phyloP scores from a whole-genome alignment of 2,329 filamentous ascomycete species.

The Verticillium longisporum region DNA sequence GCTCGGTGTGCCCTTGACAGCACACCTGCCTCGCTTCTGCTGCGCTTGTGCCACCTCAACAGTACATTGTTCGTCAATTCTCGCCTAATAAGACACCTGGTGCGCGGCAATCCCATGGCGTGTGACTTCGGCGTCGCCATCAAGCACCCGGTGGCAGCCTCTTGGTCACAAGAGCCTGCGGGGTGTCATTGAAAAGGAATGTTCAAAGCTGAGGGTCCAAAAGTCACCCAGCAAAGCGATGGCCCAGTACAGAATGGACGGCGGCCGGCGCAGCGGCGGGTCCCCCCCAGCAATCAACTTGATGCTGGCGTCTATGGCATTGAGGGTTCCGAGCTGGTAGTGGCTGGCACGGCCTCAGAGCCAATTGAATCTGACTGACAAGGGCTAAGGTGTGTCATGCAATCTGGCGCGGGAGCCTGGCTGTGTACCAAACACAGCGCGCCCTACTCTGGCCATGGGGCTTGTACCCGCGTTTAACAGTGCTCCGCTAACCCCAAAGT shows the following conservation, averaged over 20 bases:
- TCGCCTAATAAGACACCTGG: neutral
- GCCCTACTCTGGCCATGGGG: neutral
- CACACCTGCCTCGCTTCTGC: neutral
- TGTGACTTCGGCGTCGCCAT: neutral
- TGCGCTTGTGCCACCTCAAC: neutral
- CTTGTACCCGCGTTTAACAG: conserved; percentile 20
- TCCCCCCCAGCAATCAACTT: neutral
- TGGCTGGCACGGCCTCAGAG: conserved; percentile 16
- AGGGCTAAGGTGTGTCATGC: conserved; percentile 20
- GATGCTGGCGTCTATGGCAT: neutral
- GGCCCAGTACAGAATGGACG: neutral
- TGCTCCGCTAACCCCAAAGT: conserved; percentile 11
- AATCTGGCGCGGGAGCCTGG: conserved; percentile 27
- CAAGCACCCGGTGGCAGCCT: neutral
- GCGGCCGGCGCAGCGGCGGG: neutral
- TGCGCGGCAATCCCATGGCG: neutral
- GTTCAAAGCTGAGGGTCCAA: too few relatives aligned
- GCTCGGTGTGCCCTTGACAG: neutral
- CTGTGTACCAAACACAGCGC: conserved; percentile 8
- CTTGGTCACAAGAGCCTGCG: neutral
- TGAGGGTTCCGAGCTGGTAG: neutral
- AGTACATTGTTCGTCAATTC: neutral
- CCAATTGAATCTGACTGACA: conserved; percentile 22
- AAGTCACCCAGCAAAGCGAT: neutral
- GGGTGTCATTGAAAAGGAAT: too few relatives aligned